A percentile compares a stretch with the other conserved stretches of the same genome.
Conservation (phyloP, 1,284 basidiomycete species). For the Apiotrichum mycotoxinovorans region DNA sequence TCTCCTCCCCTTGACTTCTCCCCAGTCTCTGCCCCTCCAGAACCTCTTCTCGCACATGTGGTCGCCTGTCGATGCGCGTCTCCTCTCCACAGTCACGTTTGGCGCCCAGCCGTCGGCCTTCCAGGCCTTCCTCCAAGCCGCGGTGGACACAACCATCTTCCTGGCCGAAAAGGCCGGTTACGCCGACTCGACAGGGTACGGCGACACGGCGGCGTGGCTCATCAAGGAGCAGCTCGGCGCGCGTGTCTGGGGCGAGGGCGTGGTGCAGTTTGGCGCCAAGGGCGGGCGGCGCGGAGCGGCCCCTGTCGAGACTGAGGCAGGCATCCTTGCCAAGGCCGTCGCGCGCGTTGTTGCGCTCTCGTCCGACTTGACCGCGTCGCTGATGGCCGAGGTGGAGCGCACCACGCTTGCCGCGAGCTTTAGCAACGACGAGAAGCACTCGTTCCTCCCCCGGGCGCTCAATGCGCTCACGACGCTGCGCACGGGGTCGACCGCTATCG, state of each 20-base stretch:
- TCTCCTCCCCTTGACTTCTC: constrained; percentile 29
- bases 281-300: constrained; percentile 22
- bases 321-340: constrained; percentile 27
- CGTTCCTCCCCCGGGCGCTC: constrained; percentile 21
- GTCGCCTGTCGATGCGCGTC: constrained; percentile 43
- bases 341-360: constrained; percentile 33
- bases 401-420: constrained; percentile 59
- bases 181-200: constrained; percentile 13
- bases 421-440: constrained; percentile 5
- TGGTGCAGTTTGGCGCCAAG: constrained; percentile 37
- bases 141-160: constrained; percentile 32
- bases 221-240: constrained; percentile 34
- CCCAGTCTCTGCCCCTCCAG: constrained; percentile 25
- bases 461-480: constrained; percentile 13
- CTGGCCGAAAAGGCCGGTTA: constrained; percentile 23
- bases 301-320: constrained; percentile 35
- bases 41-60: constrained; percentile 45
- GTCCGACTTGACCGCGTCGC: constrained; percentile 66
- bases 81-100: constrained; percentile 42
- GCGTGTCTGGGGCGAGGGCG: constrained; percentile 41
- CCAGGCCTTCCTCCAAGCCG: constrained; percentile 39
- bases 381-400: constrained; percentile 60
- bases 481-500: not conserved
- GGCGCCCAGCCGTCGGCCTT: constrained; percentile 38
- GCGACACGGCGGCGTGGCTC: constrained; percentile 30